Percentiles rank a stretch among this genome's conserved stretches.
Evolutionary conservation across 2,329 filamentous ascomycete genomes (phyloP).

Genomic region (Dactylellina drechsleri): DNA sequence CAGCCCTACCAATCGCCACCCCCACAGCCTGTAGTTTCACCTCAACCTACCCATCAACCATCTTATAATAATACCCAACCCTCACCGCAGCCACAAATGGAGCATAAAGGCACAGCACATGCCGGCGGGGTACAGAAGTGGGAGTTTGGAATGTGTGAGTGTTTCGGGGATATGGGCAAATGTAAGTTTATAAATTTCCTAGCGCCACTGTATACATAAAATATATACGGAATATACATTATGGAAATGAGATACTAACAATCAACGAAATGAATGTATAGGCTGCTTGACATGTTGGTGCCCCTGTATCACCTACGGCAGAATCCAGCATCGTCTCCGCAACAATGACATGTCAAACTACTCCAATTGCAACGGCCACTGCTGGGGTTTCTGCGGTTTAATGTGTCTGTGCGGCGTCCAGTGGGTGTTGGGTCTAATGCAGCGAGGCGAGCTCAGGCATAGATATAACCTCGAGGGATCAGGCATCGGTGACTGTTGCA

Average conservation of each 20-base stretch:
- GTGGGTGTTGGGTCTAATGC: conserved; percentile 66
- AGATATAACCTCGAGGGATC: conserved; percentile 68
- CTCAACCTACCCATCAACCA: conserved; percentile 18
- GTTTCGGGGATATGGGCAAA: conserved; percentile 53
- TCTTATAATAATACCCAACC: conserved; percentile 7
- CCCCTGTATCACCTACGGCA: conserved; percentile 54
- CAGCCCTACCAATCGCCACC: conserved; percentile 13
- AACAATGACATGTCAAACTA: conserved; percentile 33
- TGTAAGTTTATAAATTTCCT: conserved; percentile 38
- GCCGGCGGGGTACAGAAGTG: conserved; percentile 36
- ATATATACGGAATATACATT: not conserved
- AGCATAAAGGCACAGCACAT: conserved; percentile 14
- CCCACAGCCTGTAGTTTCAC: conserved; percentile 9
- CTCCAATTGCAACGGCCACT: conserved; percentile 58
- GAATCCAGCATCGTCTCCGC: conserved; percentile 49
- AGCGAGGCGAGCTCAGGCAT: conserved; percentile 68
- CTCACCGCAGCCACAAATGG: conserved; percentile 33
- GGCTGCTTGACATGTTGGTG: conserved; percentile 49
- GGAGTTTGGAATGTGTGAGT: conserved; percentile 54
- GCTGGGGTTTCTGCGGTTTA: conserved; percentile 60
- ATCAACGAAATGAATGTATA: not conserved
- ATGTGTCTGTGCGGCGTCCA: conserved; percentile 59
- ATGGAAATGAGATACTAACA: not conserved
- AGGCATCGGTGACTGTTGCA: conserved; percentile 66
- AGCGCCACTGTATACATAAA: too few relatives aligned